Conservation (phyloP, 2,329 filamentous ascomycete species). For the Diplodia sapinea region DNA sequence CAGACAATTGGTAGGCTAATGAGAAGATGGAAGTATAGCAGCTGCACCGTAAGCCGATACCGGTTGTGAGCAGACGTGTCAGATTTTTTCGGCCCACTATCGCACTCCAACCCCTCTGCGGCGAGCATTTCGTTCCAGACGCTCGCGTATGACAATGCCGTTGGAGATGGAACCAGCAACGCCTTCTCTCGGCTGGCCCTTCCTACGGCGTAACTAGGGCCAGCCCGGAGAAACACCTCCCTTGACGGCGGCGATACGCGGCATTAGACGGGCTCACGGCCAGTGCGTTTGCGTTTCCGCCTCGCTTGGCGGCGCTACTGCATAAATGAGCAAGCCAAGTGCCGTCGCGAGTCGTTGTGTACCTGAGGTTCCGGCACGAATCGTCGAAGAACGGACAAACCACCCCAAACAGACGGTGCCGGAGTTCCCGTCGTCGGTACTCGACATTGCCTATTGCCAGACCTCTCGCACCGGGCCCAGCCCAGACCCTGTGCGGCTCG, state of each 20-base stretch:
- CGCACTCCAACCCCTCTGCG: not conserved
- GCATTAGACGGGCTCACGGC: slow-evolving; percentile 1
- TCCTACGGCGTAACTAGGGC: slow-evolving; percentile 1
- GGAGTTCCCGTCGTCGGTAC: too few relatives aligned
- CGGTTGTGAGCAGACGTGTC: not conserved
- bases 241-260: slow-evolving; percentile 11
- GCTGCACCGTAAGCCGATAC: not conserved
- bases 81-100: not conserved
- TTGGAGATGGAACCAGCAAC: too few relatives aligned
- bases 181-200: too few relatives aligned
- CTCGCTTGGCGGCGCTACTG: slow-evolving; percentile 2
- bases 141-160: too few relatives aligned
- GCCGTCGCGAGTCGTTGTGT: not conserved
- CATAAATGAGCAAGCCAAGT: too few relatives aligned
- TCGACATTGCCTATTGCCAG: too few relatives aligned
- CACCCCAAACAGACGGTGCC: not conserved
- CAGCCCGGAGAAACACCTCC: slow-evolving; percentile 8
- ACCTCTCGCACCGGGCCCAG: too few relatives aligned
- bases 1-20: too few relatives aligned
- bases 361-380: not conserved
- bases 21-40: not conserved
- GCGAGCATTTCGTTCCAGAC: too few relatives aligned
- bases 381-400: not conserved
- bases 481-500: too few relatives aligned
- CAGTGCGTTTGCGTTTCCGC: not conserved